Conservation (phyloP, 768 basidiomycete species). For the Cystobasidium tubakii region DNA sequence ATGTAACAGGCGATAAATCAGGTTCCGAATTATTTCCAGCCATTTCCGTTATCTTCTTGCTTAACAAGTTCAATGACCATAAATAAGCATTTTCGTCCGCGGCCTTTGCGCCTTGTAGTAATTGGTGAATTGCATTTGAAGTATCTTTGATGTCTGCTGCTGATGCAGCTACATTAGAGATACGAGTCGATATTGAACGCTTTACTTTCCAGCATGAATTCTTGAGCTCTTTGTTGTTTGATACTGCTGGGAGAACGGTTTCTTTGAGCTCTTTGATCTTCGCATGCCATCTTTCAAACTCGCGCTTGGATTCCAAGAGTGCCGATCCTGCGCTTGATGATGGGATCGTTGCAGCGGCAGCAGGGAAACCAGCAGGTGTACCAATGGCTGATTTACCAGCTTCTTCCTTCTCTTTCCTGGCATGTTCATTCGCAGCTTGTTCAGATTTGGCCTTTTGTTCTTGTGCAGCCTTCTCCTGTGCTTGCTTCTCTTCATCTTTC, state of each 20-base stretch:
- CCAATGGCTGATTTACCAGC: constrained; percentile 10
- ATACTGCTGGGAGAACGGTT: constrained; percentile 62
- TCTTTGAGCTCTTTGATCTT: constrained; percentile 59
- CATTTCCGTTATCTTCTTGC: constrained; percentile 55
- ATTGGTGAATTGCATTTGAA: constrained; percentile 53
- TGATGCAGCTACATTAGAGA: constrained; percentile 79
- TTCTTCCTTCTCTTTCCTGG: constrained; percentile 35
- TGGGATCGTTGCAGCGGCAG: constrained; percentile 44
- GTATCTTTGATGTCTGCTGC: constrained; percentile 59
- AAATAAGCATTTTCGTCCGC: constrained; percentile 53
- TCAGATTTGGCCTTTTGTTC: constrained; percentile 35
- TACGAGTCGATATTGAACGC: constrained; percentile 74
- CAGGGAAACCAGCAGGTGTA: constrained; percentile 12
- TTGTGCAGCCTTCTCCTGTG: constrained; percentile 14
- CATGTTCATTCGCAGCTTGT: constrained; percentile 28
- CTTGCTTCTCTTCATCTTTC: constrained; percentile 32
- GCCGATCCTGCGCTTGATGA: neutral
- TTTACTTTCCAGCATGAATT: constrained; percentile 63
- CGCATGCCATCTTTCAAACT: constrained; percentile 38
- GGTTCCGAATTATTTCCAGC: constrained; percentile 28
- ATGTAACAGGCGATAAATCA: constrained; percentile 53
- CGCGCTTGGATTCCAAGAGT: constrained; percentile 4
- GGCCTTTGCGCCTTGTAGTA: constrained; percentile 49
- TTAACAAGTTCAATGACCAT: constrained; percentile 76
- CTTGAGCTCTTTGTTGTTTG: constrained; percentile 57